Evolutionary conservation across 306 rosid species (phyloP).

Genomic region (Nissolia schottii): DNA sequence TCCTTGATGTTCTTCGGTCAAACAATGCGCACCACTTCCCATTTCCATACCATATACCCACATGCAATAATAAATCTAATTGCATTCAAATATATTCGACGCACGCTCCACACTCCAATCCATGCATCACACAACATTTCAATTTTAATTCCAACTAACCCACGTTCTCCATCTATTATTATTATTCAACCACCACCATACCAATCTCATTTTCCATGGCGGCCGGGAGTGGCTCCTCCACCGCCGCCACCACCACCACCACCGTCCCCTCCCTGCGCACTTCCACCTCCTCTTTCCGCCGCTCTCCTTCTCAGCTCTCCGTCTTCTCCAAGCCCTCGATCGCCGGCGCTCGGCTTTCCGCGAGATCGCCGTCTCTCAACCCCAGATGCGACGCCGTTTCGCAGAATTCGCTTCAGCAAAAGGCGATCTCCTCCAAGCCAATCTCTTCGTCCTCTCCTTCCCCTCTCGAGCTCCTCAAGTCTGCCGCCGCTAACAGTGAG

Average conservation of each 20-base stretch:
- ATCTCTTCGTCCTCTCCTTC: constrained; percentile 9
- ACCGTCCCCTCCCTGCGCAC: background rate
- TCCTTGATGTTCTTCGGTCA: background rate
- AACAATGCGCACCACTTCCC: background rate
- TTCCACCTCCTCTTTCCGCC: constrained; percentile 2
- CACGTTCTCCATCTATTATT: too few species aligned
- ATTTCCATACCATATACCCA: background rate
- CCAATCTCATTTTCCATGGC: constrained; percentile 10
- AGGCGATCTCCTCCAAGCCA: background rate
- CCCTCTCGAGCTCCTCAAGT: constrained; percentile 31
- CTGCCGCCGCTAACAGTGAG: constrained; percentile 31
- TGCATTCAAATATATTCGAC: background rate
- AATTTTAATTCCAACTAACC: background rate
- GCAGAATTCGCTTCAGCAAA: background rate
- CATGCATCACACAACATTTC: too few species aligned
- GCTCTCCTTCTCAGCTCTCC: background rate
- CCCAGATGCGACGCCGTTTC: constrained; percentile 8
- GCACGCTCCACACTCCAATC: background rate
- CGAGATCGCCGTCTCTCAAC: background rate
- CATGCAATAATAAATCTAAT: background rate
- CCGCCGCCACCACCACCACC: constrained; percentile 13
- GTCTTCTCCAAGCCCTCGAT: background rate
- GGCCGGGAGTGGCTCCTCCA: background rate
- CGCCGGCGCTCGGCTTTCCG: background rate
- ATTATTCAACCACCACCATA: background rate